Base-by-base conservation (phyloP, 2,329 filamentous ascomycete species). In the Hymenoscyphus repandus region DNA sequence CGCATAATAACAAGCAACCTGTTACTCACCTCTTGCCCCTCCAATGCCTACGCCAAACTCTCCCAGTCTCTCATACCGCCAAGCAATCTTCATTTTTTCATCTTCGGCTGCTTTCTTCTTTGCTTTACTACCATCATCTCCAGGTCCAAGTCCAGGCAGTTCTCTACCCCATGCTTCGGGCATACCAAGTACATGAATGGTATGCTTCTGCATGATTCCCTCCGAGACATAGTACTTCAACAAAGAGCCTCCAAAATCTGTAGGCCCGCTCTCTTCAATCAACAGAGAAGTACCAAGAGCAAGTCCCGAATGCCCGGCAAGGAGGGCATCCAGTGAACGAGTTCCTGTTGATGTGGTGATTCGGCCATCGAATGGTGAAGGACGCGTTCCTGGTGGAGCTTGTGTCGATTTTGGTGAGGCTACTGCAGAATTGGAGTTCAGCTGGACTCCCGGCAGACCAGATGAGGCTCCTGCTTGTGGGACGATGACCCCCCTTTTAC, bases 71-170 rank as follows among this genome's bases (percentile, higher is more conserved):
- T 97, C 91, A 71, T 99, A 99, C 68, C 93, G 80, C 93, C 93
- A 99, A 3, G 93, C 93, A 73, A 99, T 99, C 73, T 96, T 97
- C 93, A 99, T 97, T 69, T 85, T 91, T 56, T 92, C 87, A 12
- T 77, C 75, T 2, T 69, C 63, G 2, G 66, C 58, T 13, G 64
- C 49, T 36, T 58, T 67, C 70, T 68, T 67, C 63, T 45, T 62
- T 63, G 64, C 38, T 64, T 66, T 10, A 64, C 62, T 9, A 64
- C 62, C 50, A 39, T 72, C 69, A 67, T 45, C 74, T 70, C 56
- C 66, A 43, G 67, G 9, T 62, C 71, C 32, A 95, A 68, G 0
- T 34, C 87, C 92, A 2, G 93, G 93, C 18, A 99, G 73, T 60
- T 92, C 90, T 56, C 87, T 76, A 34, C 83, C 82, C 93, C 93